Evolutionary conservation across 1,284 basidiomycete species (phyloP), one percentile per base, ranked within the genome.

Genomic region (Malassezia sp.): DNA sequence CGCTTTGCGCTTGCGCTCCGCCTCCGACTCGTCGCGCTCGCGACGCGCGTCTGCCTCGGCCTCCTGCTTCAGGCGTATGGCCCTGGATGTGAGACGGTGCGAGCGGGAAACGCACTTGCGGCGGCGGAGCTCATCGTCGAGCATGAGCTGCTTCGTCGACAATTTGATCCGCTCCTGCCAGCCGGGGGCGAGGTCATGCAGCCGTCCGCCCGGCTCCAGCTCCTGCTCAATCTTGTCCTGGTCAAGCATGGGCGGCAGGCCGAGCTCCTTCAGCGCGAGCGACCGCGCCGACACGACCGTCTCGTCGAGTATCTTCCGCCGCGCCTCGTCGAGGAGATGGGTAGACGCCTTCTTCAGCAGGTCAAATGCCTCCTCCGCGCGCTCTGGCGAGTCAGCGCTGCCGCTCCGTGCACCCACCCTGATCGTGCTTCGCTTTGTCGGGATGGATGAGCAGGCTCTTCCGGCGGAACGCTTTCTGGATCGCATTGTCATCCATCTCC

Each of bases 371-470:
- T 77, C 67, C 35, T 67, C 58, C 0, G 75, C 77, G n/a, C 74
- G 56, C 27, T 73, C 73, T 46, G 39, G 45, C 11, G 14, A 8
- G 38, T 54, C 40, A 44, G n/a, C n/a, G n/a, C n/a, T n/a, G n/a
- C n/a, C n/a, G n/a, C n/a, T n/a, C n/a, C n/a, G n/a, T n/a, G n/a
- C n/a, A n/a, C n/a, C n/a, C n/a, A n/a, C n/a, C n/a, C n/a, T n/a
- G n/a, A 52, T 57, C 51, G 61, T 77, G 74, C 61, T 76, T 73
- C 57, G 75, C 75, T 67, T 77, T 78, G 64, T 78, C 77, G 12
- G 77, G 77, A 58, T 78, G 77, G 41, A 78, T 77, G 61, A 77
- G 60, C 49, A 78, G 68, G 14, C 74, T 76, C 60, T 75, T 77
- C 61, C 74, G 75, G 46, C 77, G 71, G 55, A 76, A 78, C 41